Evolutionary conservation across 169 alveolate species (phyloP).

Genomic region (Cryptosporidium ubiquitum): DNA sequence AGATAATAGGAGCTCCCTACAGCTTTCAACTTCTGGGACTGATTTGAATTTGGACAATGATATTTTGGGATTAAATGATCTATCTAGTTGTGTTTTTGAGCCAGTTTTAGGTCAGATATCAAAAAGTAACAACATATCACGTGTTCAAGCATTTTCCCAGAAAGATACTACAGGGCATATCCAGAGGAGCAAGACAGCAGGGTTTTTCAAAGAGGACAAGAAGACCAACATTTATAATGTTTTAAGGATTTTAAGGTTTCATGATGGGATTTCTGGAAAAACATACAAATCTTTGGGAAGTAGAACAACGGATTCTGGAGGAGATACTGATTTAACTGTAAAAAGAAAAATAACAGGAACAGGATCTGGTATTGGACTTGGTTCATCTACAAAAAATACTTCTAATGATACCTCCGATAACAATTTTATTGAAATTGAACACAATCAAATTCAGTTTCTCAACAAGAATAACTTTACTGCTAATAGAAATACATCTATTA

Average conservation of each 20-base stretch:
- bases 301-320: background rate
- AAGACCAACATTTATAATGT: background rate
- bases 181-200: background rate
- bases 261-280: constrained; percentile 61
- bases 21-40: background rate
- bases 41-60: constrained; percentile 4
- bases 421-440: constrained; percentile 31
- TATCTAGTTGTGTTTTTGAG: constrained; percentile 26
- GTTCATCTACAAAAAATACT: background rate
- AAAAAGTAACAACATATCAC: background rate
- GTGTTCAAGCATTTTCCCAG: constrained; percentile 46
- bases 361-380: background rate
- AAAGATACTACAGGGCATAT: background rate
- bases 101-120: constrained; percentile 9
- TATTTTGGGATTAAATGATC: constrained; percentile 27
- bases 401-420: background rate
- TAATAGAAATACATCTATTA: constrained; percentile 13
- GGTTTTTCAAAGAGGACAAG: background rate
- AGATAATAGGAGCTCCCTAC: background rate
- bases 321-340: background rate
- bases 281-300: constrained; percentile 6
- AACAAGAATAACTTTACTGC: constrained; percentile 13
- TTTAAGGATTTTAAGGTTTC: constrained; percentile 40
- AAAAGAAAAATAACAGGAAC: background rate
- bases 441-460: background rate